Evolutionary conservation across 805 yeast genomes (phyloP).

Genomic region (Yarrowia deformans): DNA sequence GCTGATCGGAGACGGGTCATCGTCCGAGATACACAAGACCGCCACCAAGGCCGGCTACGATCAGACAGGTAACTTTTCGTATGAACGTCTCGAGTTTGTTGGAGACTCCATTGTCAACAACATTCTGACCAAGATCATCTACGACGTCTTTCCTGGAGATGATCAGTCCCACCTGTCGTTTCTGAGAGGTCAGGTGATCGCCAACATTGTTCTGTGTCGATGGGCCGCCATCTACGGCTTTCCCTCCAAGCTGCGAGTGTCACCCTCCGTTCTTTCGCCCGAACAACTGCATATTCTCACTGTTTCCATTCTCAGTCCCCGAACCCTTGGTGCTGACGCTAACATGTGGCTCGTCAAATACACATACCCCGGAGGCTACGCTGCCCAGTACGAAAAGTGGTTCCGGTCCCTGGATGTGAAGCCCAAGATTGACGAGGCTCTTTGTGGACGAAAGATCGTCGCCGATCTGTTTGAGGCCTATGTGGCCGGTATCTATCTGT

Average conservation of each 20-base stretch:
- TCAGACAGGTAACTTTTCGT: slow-evolving; percentile 65
- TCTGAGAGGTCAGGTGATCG: slow-evolving; percentile 72
- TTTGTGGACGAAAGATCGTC: slow-evolving; percentile 58
- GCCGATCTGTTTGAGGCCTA: slow-evolving; percentile 97
- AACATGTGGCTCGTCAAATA: slow-evolving; percentile 35
- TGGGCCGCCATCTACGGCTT: slow-evolving; percentile 71
- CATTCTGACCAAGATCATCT: slow-evolving; percentile 73
- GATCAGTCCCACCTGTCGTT: slow-evolving; percentile 83
- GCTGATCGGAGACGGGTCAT: slow-evolving; percentile 39
- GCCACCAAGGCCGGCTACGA: slow-evolving; percentile 14
- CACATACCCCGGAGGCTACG: slow-evolving; percentile 21
- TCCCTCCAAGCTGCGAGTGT: slow-evolving; percentile 13
- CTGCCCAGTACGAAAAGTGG: slow-evolving; percentile 15
- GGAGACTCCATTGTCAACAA: slow-evolving; percentile 87
- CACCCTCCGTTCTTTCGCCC: slow-evolving; percentile 53
- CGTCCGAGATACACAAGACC: slow-evolving; percentile 60
- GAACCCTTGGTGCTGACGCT: slow-evolving; percentile 5
- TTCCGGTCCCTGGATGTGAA: neutral
- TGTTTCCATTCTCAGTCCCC: slow-evolving; percentile 18
- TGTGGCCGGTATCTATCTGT: slow-evolving; percentile 80
- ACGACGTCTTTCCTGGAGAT: slow-evolving; percentile 67
- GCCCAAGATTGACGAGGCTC: slow-evolving; percentile 30
- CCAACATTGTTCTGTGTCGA: slow-evolving; percentile 72
- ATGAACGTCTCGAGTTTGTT: slow-evolving; percentile 87
- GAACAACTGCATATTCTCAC: slow-evolving; percentile 17